Base-by-base conservation (phyloP, 2,329 filamentous ascomycete species). In the Fusarium cicatricum region DNA sequence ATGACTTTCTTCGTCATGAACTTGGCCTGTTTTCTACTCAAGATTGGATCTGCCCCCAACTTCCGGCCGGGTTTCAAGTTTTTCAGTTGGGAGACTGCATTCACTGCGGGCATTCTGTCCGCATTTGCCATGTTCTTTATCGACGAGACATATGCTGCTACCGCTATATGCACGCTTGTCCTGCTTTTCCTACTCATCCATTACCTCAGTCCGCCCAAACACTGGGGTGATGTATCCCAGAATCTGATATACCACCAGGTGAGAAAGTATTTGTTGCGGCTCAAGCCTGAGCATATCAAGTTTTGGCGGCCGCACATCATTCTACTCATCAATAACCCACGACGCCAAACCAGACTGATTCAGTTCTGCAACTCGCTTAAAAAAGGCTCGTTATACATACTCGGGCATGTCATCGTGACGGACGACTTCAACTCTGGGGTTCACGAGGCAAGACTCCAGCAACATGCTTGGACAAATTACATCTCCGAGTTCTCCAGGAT, bases 1-100 rank as follows among this genome's bases (percentile, higher is more conserved):
- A 94, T 96, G 89, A 96, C 92, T 0, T 96, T 96, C 69, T 84
- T 96, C 44, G 90, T 94, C 34, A 95, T 91, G 74, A 96, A 96
- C 62, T 75, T 96, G 9, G 92, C 92, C 7, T 96, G 91, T 65
- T 96, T 96, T 67, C 78, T 96, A 2, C 81, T 96, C 50, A 94
- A 94, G 71, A 89, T 96, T 52, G 89, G 91, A 2, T 94, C 92
- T 1, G 92, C 92, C 0, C 92, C 92, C 4, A 96, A 96, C 70
- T 96, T 96, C 65, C 82, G 92, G 19, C 92, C 92, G 1, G 91
- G 90, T 0, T 96, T 96, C 74, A 90, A 91, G 70, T 94, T 93
- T 70, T 96, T 96, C 76, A 93, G 86, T 58, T 93, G 90, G 88
- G 85, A 92, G 71, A 94, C 91, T 5, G 92, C 92, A 2, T 84